Conservation (phyloP, 208 protist genomes). For the Trypanosoma theileri region DNA sequence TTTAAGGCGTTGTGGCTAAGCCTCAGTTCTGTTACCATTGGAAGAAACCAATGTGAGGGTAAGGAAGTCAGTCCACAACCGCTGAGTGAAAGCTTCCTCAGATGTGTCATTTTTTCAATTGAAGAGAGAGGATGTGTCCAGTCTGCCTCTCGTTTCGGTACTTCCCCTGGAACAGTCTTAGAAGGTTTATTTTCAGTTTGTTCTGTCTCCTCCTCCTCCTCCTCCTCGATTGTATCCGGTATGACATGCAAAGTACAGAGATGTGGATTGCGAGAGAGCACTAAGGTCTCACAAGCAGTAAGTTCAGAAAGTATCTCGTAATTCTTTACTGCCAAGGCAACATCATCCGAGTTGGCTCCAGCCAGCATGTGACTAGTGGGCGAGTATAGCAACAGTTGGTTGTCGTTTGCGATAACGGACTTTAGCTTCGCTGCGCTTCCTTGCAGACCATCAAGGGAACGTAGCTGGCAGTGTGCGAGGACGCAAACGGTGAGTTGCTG, state of each 20-base stretch:
- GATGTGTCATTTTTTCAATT: slow-evolving; percentile 54
- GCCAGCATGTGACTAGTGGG: slow-evolving; percentile 14
- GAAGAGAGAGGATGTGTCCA: slow-evolving; percentile 72
- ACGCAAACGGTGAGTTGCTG: slow-evolving; percentile 61
- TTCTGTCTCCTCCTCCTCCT: slow-evolving; percentile 2
- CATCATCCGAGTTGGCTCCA: slow-evolving; percentile 5
- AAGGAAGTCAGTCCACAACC: slow-evolving; percentile 61
- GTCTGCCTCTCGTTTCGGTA: slow-evolving; percentile 24
- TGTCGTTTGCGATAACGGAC: slow-evolving; percentile 85
- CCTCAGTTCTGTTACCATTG: slow-evolving; percentile 74
- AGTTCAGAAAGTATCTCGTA: slow-evolving; percentile 49
- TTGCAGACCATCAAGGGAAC: slow-evolving; percentile 64
- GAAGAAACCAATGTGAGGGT: slow-evolving; percentile 77
- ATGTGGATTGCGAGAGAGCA: slow-evolving; percentile 70
- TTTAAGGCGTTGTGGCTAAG: slow-evolving; percentile 65
- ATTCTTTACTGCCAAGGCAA: slow-evolving; percentile 42
- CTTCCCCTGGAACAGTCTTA: background rate
- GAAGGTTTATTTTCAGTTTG: slow-evolving; percentile 17
- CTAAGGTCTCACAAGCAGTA: slow-evolving; percentile 60
- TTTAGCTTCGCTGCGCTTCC: slow-evolving; percentile 52
- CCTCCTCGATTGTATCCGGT: slow-evolving; percentile 12
- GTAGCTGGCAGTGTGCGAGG: slow-evolving; percentile 59
- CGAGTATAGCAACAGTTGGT: slow-evolving; percentile 56
- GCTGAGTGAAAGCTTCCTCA: slow-evolving; percentile 84
- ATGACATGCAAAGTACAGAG: slow-evolving; percentile 39